phyloP scores from a whole-genome alignment of 1,139 yeast species.

The Saccharomyces hybrid region DNA sequence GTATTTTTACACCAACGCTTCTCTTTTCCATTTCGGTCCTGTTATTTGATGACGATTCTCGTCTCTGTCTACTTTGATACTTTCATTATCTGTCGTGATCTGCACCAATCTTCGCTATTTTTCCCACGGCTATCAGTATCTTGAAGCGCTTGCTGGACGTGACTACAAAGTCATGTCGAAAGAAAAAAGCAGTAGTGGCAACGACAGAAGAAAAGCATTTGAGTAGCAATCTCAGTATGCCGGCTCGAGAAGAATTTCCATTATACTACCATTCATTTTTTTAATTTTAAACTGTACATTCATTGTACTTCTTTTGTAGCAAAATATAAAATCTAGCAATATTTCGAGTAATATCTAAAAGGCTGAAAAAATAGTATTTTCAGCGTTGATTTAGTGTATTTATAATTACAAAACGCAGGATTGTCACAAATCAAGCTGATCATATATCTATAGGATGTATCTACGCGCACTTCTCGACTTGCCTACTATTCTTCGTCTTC shows the following conservation, averaged over 20 bases:
- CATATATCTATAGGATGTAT: not conserved
- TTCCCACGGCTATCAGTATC: not conserved
- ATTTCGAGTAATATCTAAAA: too few relatives aligned
- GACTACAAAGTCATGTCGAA: not conserved
- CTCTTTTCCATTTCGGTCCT: not conserved
- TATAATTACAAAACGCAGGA: not conserved
- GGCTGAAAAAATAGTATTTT: not conserved
- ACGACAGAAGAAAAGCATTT: too few relatives aligned
- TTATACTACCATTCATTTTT: too few relatives aligned
- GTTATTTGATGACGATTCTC: not conserved
- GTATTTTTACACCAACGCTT: not conserved
- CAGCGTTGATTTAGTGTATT: not conserved
- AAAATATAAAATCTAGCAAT: too few relatives aligned
- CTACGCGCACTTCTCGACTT: not conserved
- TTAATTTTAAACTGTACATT: too few relatives aligned
- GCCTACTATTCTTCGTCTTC: slow-evolving; percentile 27
- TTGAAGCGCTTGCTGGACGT: not conserved
- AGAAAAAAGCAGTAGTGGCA: not conserved
- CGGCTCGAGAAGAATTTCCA: too few relatives aligned
- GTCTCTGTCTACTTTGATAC: not conserved
- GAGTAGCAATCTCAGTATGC: too few relatives aligned
- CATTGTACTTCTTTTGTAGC: too few relatives aligned
- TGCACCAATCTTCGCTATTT: not conserved
- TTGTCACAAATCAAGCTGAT: not conserved
- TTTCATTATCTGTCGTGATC: not conserved